A percentile compares a stretch with the other conserved stretches of the same genome.
These are phyloP conservation scores for Chaetomium globosum DNA, from an alignment of 2,329 filamentous ascomycete species.

Conservation along the genomic window DNA sequence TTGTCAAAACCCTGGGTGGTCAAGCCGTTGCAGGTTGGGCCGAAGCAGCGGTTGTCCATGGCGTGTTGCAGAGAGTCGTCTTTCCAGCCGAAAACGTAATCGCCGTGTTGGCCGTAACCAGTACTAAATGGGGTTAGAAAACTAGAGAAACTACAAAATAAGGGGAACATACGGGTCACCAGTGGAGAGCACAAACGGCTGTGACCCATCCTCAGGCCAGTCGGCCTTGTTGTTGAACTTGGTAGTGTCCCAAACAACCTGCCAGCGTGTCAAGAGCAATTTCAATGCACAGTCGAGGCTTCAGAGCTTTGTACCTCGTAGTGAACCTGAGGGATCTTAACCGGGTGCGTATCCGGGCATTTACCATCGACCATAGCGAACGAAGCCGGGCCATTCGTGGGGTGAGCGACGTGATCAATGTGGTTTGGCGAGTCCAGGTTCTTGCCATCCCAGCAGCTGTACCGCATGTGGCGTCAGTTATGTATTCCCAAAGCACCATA, in stretches of 20 bases:
- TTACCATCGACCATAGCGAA: constrained; percentile 42
- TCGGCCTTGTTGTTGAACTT: constrained; percentile 41
- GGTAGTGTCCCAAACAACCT: constrained; percentile 37
- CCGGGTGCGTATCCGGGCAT: constrained; percentile 36
- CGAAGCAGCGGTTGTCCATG: constrained; percentile 38
- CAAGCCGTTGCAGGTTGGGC: constrained; percentile 31
- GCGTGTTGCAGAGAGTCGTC: constrained; percentile 40
- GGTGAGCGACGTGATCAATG: constrained; percentile 48
- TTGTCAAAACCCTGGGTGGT: constrained; percentile 35
- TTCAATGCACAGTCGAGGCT: background rate
- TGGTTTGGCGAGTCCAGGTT: constrained; percentile 50
- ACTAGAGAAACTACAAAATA: background rate
- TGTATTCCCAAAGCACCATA: background rate
- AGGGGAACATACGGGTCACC: constrained; percentile 33
- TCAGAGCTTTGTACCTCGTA: constrained; percentile 40
- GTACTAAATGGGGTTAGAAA: constrained; percentile 23
- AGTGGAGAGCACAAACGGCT: constrained; percentile 39
- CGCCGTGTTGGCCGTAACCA: constrained; percentile 41
- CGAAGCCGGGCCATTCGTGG: constrained; percentile 45
- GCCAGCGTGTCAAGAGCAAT: background rate
- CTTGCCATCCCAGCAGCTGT: constrained; percentile 52
- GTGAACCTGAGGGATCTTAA: constrained; percentile 41
- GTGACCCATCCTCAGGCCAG: constrained; percentile 43
- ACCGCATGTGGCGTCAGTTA: background rate
- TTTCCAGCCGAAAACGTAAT: constrained; percentile 44